phyloP scores from a whole-genome alignment of 495 filamentous ascomycete genomes.

The Parathielavia appendiculata region DNA sequence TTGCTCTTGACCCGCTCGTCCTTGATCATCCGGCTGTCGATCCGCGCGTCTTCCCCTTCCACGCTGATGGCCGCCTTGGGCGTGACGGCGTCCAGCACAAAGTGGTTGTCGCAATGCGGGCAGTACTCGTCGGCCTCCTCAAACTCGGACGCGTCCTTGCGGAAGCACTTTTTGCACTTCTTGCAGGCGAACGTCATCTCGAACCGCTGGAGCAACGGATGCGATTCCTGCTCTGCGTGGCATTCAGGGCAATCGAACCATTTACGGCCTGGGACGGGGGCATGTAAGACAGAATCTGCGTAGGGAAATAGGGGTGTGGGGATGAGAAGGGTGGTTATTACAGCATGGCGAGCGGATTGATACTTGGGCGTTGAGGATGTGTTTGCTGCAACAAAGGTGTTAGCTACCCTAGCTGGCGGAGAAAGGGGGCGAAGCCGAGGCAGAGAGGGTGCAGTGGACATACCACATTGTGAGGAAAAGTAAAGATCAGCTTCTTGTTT shows the following conservation, averaged over 20 bases:
- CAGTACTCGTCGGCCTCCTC: slow-evolving; percentile 99
- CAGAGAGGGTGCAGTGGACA: background rate
- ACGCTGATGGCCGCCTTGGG: slow-evolving; percentile 75
- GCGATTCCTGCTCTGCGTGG: slow-evolving; percentile 74
- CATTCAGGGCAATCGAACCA: slow-evolving; percentile 99
- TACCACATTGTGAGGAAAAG: slow-evolving; percentile 25
- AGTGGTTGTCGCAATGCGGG: slow-evolving; percentile 99
- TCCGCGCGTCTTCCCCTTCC: slow-evolving; percentile 82
- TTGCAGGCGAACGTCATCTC: slow-evolving; percentile 98
- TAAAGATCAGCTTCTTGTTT: no score
- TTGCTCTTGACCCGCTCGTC: slow-evolving; percentile 72
- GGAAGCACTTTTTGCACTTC: slow-evolving; percentile 96
- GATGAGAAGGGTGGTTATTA: slow-evolving; percentile 32
- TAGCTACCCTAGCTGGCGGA: background rate
- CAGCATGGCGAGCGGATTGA: slow-evolving; percentile 93
- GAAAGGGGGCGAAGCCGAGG: background rate
- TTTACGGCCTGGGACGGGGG: slow-evolving; percentile 60
- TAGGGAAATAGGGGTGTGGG: background rate
- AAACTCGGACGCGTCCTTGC: slow-evolving; percentile 85
- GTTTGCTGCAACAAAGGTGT: slow-evolving; percentile 57
- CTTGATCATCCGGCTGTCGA: slow-evolving; percentile 85
- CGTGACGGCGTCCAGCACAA: slow-evolving; percentile 79
- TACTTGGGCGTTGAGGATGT: slow-evolving; percentile 96
- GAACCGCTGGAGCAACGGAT: slow-evolving; percentile 65
- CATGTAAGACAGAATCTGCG: background rate